Evolutionary conservation across 139 green algal genomes (phyloP).

Genomic region (Picochlorum sp.): DNA sequence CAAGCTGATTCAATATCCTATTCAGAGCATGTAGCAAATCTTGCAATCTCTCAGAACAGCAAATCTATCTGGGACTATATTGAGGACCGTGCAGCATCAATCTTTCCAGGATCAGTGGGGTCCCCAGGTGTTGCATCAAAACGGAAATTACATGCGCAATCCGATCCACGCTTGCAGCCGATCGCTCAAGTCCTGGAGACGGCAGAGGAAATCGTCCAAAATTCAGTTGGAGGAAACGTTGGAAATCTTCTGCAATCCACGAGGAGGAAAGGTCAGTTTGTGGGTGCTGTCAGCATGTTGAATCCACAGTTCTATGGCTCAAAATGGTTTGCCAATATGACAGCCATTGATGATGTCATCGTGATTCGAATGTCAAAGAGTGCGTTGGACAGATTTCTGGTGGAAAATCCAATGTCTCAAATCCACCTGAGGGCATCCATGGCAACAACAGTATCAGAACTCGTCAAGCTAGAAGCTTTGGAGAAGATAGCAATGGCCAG

Average conservation of each 20-base stretch:
- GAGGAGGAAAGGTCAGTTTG: constrained; percentile 17
- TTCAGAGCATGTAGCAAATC: not conserved
- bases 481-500: constrained; percentile 21
- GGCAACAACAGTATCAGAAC: constrained; percentile 15
- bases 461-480: constrained; percentile 26
- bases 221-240: constrained; percentile 10
- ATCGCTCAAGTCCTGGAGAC: not conserved
- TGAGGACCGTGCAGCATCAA: not conserved
- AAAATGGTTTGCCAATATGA: constrained; percentile 11
- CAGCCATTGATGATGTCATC: constrained; percentile 18
- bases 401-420: constrained; percentile 34
- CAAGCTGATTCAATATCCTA: not conserved
- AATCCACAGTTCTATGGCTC: constrained; percentile 15
- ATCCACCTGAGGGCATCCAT: constrained; percentile 27
- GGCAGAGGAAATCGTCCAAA: constrained; percentile 17
- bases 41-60: too few relatives aligned
- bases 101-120: not conserved
- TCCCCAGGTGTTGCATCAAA: too few relatives aligned
- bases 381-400: constrained; percentile 25
- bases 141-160: not conserved
- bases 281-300: constrained; percentile 16
- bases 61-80: not conserved
- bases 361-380: constrained; percentile 14
- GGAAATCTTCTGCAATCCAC: constrained; percentile 21
- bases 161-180: not conserved